Evolutionary conservation across 169 alveolate genomes (phyloP), one percentile per base, ranked within the genome.

Genomic region (Eimeria praecox): DNA sequence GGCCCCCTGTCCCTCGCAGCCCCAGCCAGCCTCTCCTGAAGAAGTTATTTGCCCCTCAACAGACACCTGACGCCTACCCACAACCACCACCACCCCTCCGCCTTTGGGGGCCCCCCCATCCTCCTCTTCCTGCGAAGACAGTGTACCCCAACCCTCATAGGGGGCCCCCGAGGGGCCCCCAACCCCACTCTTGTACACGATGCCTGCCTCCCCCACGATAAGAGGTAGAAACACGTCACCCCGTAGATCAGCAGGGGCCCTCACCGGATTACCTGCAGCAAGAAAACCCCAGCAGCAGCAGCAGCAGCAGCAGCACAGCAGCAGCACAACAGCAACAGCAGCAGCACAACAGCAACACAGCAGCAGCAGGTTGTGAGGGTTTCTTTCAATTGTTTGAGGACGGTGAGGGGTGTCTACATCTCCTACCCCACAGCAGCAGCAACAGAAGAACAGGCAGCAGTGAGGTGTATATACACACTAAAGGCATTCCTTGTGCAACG

Each of bases 11-110:
- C 35, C 90, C 38, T 42, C 75, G 16, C 78, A 59, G 14, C 69
- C 56, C 95, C 95, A 90, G 30, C 95, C 95, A 14, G 83, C 78
- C 85, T 90, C 95, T 16, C 95, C 95, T 14, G 95, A 90, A 18
- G 95, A 90, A 38, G 44, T 90, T 9, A 78, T 71, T 80, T 80
- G 89, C 24, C 95, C 95, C 40, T 90, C 88, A n/a, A 90, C 62
- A 24, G 62, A 73, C n/a, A 90, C 30, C 35, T 66, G 90, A 33
- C 62, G 54, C 38, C 66, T 52, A 42, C 90, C 95, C n/a, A 69
- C 59, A 24, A 90, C 40, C 30, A 54, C 77, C 6, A 90, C 95
- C 40, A 90, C 42, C 80, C 95, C 95, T 22, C 95, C 95, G 5
- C 95, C 95, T 18, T 78, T 66, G 30, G 90, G 90, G 2, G 71